A percentile compares a stretch with the other conserved stretches of the same genome.
These are phyloP conservation scores for Knoxdaviesia capensis DNA, from an alignment of 2,329 filamentous ascomycete genomes.

Conservation along the genomic window DNA sequence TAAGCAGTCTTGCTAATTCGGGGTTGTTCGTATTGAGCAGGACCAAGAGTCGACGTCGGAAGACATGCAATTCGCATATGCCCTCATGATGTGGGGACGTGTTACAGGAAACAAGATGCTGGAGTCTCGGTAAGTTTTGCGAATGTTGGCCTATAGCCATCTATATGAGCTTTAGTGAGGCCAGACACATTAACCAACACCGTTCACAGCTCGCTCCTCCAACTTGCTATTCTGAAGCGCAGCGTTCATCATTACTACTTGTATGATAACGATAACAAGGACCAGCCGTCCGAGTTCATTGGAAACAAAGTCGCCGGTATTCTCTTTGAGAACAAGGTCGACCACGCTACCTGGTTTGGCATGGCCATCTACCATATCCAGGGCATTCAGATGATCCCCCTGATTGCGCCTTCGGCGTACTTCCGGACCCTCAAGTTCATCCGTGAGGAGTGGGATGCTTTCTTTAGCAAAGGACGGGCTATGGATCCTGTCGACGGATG, in stretches of 20 bases:
- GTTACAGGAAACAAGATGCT: slow-evolving; percentile 57
- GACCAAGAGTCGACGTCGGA: slow-evolving; percentile 78
- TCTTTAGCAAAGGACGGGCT: slow-evolving; percentile 49
- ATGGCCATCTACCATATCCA: slow-evolving; percentile 48
- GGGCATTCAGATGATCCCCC: slow-evolving; percentile 69
- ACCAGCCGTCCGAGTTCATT: slow-evolving; percentile 57
- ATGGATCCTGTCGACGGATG: slow-evolving; percentile 54
- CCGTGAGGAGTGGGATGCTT: slow-evolving; percentile 60
- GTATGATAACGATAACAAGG: slow-evolving; percentile 46
- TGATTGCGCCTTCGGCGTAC: slow-evolving; percentile 47
- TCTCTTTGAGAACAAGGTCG: slow-evolving; percentile 86
- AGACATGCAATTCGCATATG: slow-evolving; percentile 73
- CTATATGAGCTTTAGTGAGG: background rate
- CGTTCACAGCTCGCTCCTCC: slow-evolving; percentile 45
- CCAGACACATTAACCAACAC: background rate
- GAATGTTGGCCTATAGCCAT: too few relatives aligned
- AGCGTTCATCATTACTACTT: slow-evolving; percentile 67
- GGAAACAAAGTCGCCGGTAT: slow-evolving; percentile 55
- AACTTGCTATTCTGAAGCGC: slow-evolving; percentile 60
- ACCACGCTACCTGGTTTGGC: slow-evolving; percentile 85
- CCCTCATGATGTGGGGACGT: slow-evolving; percentile 83
- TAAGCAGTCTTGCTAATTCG: too few relatives aligned
- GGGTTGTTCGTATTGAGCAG: slow-evolving; percentile 7
- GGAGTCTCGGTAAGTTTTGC: slow-evolving; percentile 40
- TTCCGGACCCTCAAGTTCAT: slow-evolving; percentile 53